phyloP scores from a whole-genome alignment of 2,329 filamentous ascomycete genomes.

The Trichoderma sp. region DNA sequence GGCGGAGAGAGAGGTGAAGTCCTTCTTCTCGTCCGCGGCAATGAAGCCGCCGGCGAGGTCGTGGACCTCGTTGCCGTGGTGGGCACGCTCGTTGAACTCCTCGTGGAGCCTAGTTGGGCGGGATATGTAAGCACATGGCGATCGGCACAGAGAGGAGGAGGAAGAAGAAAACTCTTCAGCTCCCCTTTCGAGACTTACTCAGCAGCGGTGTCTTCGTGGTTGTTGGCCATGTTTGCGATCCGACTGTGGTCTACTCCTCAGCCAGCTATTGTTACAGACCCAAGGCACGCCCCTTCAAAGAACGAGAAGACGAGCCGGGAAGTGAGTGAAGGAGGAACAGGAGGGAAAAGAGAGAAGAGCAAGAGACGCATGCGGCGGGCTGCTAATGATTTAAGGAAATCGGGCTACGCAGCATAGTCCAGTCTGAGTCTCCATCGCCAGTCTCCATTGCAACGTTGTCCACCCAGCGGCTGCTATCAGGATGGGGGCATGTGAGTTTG shows the following conservation, averaged over 20 bases:
- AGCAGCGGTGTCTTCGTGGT: conserved; percentile 25
- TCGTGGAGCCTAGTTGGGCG: conserved; percentile 14
- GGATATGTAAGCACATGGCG: not conserved
- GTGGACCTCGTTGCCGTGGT: conserved; percentile 2
- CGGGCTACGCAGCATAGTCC: not conserved
- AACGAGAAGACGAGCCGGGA: conserved; percentile 2
- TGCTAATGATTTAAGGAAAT: conserved; percentile 19
- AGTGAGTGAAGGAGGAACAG: conserved; percentile 9
- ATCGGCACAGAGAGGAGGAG: not conserved
- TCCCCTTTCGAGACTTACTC: conserved; percentile 14
- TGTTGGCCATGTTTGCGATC: conserved; percentile 24
- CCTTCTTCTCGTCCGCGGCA: conserved; percentile 23
- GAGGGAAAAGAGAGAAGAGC: not conserved
- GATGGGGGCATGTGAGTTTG: not conserved
- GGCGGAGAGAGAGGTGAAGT: conserved; percentile 1
- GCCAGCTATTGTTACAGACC: conserved; percentile 8
- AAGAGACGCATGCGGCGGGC: conserved; percentile 1
- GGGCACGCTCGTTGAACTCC: conserved; percentile 23
- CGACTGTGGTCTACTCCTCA: conserved; percentile 7
- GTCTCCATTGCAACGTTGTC: conserved; percentile 16
- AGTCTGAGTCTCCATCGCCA: not conserved
- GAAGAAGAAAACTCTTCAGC: not conserved
- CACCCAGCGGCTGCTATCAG: conserved; percentile 13
- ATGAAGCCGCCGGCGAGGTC: conserved; percentile 24
- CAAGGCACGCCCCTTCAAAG: conserved; percentile 11